Evolutionary conservation across 805 yeast genomes (phyloP).

Genomic region (Ogataea thermomethanolica): DNA sequence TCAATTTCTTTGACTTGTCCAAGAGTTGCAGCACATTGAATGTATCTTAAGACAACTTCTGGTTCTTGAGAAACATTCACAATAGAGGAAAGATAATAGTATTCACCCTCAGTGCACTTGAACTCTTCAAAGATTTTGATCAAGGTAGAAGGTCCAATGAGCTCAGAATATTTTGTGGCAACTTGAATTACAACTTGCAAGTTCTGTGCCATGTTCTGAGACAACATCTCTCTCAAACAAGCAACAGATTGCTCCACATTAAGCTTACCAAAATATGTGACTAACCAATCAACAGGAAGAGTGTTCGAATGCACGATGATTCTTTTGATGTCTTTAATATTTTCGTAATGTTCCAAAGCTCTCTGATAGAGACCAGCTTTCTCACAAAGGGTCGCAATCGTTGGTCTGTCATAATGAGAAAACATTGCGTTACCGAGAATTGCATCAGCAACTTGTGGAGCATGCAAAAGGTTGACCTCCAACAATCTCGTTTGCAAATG

Average conservation of each 20-base stretch:
- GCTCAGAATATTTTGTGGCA: conserved; percentile 92
- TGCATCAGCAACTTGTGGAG: conserved; percentile 99
- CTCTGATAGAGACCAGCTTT: conserved; percentile 95
- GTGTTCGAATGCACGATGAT: conserved; percentile 84
- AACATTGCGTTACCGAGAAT: conserved; percentile 94
- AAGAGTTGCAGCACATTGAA: conserved; percentile 87
- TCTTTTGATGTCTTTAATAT: conserved; percentile 91
- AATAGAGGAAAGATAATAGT: conserved; percentile 88
- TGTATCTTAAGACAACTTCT: conserved; percentile 93
- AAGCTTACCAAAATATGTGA: conserved; percentile 85
- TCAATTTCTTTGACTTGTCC: conserved; percentile 93
- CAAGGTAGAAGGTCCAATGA: conserved; percentile 80
- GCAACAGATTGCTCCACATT: conserved; percentile 91
- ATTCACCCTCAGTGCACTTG: conserved; percentile 89
- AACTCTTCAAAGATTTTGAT: conserved; percentile 91
- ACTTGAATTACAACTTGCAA: conserved; percentile 93
- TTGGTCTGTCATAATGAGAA: conserved; percentile 90
- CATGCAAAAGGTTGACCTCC: conserved; percentile 89
- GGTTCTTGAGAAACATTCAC: conserved; percentile 93
- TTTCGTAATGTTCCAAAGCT: conserved; percentile 94
- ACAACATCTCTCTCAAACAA: conserved; percentile 82
- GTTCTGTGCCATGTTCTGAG: conserved; percentile 75
- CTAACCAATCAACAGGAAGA: conserved; percentile 91
- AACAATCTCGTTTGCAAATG: conserved; percentile 91
- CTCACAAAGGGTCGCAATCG: conserved; percentile 89